Conservation (phyloP, 1,284 basidiomycete genomes). For the Trichosporon sp. region DNA sequence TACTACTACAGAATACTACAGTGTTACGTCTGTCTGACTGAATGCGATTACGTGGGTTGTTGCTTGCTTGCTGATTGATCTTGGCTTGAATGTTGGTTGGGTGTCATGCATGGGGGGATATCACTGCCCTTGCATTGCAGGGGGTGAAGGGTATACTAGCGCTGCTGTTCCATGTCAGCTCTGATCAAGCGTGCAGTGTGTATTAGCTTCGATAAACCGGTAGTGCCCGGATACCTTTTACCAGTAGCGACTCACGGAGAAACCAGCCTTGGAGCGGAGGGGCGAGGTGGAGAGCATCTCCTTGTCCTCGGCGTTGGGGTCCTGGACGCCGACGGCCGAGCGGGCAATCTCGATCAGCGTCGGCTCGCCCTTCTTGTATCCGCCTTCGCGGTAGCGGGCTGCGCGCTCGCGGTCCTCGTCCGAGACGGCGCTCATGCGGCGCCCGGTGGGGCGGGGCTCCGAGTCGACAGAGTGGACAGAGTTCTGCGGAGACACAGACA, state of each 20-base stretch:
- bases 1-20: conserved; percentile 13
- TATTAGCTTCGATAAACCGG: too few species aligned
- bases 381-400: conserved; percentile 39
- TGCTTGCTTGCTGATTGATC: not conserved
- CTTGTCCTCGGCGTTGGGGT: conserved; percentile 49
- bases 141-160: not conserved
- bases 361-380: conserved; percentile 47
- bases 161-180: conserved; percentile 2
- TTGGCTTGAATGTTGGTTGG: not conserved
- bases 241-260: conserved; percentile 19
- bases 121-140: not conserved
- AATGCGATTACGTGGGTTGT: conserved; percentile 13
- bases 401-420: conserved; percentile 60
- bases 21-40: not conserved
- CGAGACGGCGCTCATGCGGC: conserved; percentile 49
- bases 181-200: too few species aligned
- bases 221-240: too few species aligned
- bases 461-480: conserved; percentile 28
- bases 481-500: conserved; percentile 6
- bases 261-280: conserved; percentile 42
- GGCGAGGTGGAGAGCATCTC: conserved; percentile 45
- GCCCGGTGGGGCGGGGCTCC: conserved; percentile 21
- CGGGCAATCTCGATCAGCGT: conserved; percentile 73
- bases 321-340: conserved; percentile 65
- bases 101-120: not conserved